A percentile compares a stretch with the other conserved stretches of the same genome.
These are phyloP conservation scores for Boletus subcaerulescens DNA, from an alignment of 768 basidiomycete species.

Conservation along the genomic window DNA sequence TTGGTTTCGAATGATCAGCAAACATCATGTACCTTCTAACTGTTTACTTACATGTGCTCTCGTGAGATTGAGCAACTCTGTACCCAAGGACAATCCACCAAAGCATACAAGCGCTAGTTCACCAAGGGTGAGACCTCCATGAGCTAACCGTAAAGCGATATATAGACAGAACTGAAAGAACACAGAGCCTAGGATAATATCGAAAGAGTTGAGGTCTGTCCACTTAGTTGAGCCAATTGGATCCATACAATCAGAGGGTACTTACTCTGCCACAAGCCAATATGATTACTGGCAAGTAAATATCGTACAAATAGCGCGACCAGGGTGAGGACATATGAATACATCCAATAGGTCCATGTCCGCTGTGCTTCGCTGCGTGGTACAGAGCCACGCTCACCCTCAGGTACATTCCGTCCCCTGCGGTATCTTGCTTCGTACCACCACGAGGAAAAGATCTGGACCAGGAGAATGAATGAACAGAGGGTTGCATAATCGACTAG, in stretches of 20 bases:
- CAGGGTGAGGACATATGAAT: conserved; percentile 53
- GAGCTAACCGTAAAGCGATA: conserved; percentile 82
- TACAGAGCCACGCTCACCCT: conserved; percentile 72
- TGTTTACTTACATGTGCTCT: conserved; percentile 62
- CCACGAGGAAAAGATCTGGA: conserved; percentile 77
- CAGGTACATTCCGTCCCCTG: conserved; percentile 42
- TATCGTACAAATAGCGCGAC: conserved; percentile 50
- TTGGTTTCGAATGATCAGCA: conserved; percentile 27
- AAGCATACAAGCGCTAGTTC: conserved; percentile 88
- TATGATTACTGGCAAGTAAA: conserved; percentile 37
- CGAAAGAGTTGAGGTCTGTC: conserved; percentile 75
- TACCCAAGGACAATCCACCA: conserved; percentile 80
- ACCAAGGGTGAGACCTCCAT: conserved; percentile 93
- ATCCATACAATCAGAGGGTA: conserved; percentile 9
- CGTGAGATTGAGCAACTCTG: conserved; percentile 85
- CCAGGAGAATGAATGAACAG: conserved; percentile 73
- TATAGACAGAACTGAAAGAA: conserved; percentile 95
- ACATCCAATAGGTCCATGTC: conserved; percentile 61
- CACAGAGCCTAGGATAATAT: conserved; percentile 65
- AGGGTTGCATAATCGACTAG: conserved; percentile 78
- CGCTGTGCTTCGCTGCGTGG: conserved; percentile 69
- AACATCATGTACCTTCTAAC: neutral
- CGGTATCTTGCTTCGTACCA: conserved; percentile 61
- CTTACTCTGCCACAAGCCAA: conserved; percentile 73
- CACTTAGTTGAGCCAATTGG: conserved; percentile 3